Percentiles rank a stretch among this genome's conserved stretches.
These are phyloP conservation scores for Tylopilus intermedius DNA, from an alignment of 768 basidiomycete species.

Conservation along the genomic window DNA sequence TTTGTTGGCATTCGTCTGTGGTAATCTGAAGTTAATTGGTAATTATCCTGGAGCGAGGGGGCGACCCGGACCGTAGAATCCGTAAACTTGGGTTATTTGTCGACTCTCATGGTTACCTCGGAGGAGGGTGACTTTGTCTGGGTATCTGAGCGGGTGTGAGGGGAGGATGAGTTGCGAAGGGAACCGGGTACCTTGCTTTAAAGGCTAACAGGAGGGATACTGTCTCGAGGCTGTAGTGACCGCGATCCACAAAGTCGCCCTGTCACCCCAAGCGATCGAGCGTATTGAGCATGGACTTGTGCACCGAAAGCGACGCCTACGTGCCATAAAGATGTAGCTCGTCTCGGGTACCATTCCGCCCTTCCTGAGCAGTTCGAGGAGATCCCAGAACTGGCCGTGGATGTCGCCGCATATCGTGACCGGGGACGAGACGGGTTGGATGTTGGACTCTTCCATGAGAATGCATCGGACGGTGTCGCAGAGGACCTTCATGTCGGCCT, in stretches of 20 bases:
- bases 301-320: conserved; percentile 42
- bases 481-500: conserved; percentile 88
- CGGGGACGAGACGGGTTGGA: conserved; percentile 91
- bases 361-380: conserved; percentile 82
- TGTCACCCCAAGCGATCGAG: conserved; percentile 23
- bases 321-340: conserved; percentile 95
- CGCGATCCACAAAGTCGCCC: conserved; percentile 98
- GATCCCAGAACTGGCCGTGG: conserved; percentile 97
- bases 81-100: conserved; percentile 97
- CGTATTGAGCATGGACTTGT: conserved; percentile 24
- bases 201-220: conserved; percentile 83
- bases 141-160: conserved; percentile 55
- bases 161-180: background rate
- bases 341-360: conserved; percentile 83
- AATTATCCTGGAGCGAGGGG: background rate
- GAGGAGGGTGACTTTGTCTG: conserved; percentile 85
- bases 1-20: conserved; percentile 93
- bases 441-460: conserved; percentile 94
- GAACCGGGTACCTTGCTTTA: conserved; percentile 68
- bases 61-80: conserved; percentile 76
- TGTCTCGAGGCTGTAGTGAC: conserved; percentile 93
- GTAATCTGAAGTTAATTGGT: background rate
- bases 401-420: conserved; percentile 97
- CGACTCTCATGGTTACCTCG: conserved; percentile 96
- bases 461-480: conserved; percentile 87